Conservation (phyloP, 352 stramenopile species). For the Globisporangium ultimum region DNA sequence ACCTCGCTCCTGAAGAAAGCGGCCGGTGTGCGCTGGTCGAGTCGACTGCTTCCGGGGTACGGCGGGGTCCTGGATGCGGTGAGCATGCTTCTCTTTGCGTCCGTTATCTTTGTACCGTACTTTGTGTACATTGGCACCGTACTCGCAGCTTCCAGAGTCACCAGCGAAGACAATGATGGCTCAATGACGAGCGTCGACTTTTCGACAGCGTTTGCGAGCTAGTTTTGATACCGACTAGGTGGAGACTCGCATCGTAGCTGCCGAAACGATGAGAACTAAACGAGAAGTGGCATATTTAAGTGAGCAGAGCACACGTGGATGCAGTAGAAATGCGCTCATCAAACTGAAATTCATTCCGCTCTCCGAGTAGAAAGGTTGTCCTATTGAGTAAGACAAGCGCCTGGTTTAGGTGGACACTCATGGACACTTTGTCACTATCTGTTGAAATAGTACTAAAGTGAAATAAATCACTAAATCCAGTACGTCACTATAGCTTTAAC, state of each 20-base stretch:
- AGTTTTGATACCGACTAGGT: background rate
- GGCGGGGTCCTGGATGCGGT: conserved; percentile 90
- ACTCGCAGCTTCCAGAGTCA: background rate
- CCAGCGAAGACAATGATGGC: background rate
- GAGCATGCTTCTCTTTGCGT: conserved; percentile 89
- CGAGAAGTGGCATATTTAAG: no score
- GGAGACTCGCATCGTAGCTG: no score
- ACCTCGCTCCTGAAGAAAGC: conserved; percentile 92
- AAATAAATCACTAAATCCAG: no score
- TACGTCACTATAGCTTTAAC: background rate
- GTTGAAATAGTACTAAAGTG: no score
- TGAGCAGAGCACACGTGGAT: no score
- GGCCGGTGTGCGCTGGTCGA: conserved; percentile 90
- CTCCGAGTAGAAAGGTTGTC: no score
- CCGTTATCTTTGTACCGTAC: conserved; percentile 44
- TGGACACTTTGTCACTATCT: no score
- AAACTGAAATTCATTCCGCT: no score
- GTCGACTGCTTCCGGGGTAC: conserved; percentile 91
- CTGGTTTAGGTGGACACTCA: no score
- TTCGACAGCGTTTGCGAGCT: background rate
- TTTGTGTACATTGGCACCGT: conserved; percentile 32
- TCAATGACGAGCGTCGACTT: background rate
- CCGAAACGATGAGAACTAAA: no score
- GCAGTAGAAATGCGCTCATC: no score
- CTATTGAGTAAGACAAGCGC: no score